Evolutionary conservation across 164 flowering plant genomes (phyloP).

Genomic region (Berberis vulgaris): DNA sequence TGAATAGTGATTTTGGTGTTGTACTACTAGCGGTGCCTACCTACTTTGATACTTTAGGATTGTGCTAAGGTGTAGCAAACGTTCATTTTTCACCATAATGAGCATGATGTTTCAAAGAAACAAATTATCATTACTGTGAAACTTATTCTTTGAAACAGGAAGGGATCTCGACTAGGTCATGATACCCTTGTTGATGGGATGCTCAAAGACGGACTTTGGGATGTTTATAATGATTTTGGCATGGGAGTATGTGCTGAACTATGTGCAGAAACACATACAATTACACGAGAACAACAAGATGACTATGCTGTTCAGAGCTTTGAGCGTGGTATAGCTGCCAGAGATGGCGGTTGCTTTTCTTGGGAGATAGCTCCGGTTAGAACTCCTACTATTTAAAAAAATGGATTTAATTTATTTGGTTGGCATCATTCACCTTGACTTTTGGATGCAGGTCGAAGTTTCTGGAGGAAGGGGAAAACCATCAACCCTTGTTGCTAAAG

Average conservation of each 20-base stretch:
- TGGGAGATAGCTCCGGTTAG: constrained; percentile 96
- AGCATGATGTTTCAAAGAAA: no score
- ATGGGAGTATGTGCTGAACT: constrained; percentile 94
- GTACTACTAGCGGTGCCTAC: background rate
- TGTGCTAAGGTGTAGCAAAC: no score
- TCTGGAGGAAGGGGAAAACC: constrained; percentile 59
- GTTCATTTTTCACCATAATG: no score
- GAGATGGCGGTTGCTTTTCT: constrained; percentile 58
- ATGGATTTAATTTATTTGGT: background rate
- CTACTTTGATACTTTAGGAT: background rate
- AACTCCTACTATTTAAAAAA: background rate
- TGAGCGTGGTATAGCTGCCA: constrained; percentile 92
- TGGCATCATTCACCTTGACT: constrained; percentile 3
- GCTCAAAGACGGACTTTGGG: constrained; percentile 97
- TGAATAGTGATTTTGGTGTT: background rate
- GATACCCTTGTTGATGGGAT: constrained; percentile 82
- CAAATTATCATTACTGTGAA: no score
- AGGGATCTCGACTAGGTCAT: constrained; percentile 79
- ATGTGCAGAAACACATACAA: constrained; percentile 62
- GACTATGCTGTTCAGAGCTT: constrained; percentile 79
- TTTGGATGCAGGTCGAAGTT: constrained; percentile 54
- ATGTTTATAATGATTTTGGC: constrained; percentile 82
- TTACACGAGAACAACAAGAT: constrained; percentile 82
- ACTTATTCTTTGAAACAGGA: constrained; percentile 29
- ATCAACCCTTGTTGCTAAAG: constrained; percentile 8